Base-by-base conservation (phyloP, 805 yeast genomes). In the baker's yeast (Saccharomyces cerevisiae) region DNA sequence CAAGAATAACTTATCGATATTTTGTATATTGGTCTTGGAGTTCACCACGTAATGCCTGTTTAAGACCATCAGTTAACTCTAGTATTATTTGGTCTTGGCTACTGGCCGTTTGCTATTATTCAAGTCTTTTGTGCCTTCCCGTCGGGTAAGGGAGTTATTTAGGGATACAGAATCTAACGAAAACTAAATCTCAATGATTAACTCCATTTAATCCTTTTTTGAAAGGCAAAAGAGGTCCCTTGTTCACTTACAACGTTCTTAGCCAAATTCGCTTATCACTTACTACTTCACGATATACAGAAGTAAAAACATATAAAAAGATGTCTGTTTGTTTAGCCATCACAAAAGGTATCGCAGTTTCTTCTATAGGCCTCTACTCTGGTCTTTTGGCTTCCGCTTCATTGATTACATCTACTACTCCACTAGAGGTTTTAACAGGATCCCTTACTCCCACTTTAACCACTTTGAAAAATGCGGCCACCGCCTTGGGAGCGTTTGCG, bases 311-410 rank as follows among this genome's bases (percentile, higher is more conserved):
- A 52, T 21, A 29, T 29, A 29, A 29, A 46, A 46, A 31, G 27
- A 79, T 79, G 83, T 81, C 82, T 46, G 74, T 75, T 56, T 80
- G 85, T 70, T 66, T 80, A 46, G 79, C 80, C 21, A 73, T 76
- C 41, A 80, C 83, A 55, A 86, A 86, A 65, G 67, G 83, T 49
- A 69, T 83, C 46, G 91, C 90, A 36, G 79, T 80, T 41, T 76
- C 85, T 3, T 79, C 90, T 10, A 69, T 86, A 49, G 94, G 92
- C n/a, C 65, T 85, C 56, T 75, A 82, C 61, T 73, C 87, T 4
- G 79, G 83, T 17, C 68, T 79, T 2, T 57, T 60, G 21, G 54
- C 64, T 6, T 61, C 77, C 49, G 66, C 78, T 1, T 57, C 71
- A n/a, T 3, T 61, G 9, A 14, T 60, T 4, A 29, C 58, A 13